Evolutionary conservation across 2,329 filamentous ascomycete genomes (phyloP), one percentile per base, ranked within the genome.

Genomic region (Pezicula neosporulosa): DNA sequence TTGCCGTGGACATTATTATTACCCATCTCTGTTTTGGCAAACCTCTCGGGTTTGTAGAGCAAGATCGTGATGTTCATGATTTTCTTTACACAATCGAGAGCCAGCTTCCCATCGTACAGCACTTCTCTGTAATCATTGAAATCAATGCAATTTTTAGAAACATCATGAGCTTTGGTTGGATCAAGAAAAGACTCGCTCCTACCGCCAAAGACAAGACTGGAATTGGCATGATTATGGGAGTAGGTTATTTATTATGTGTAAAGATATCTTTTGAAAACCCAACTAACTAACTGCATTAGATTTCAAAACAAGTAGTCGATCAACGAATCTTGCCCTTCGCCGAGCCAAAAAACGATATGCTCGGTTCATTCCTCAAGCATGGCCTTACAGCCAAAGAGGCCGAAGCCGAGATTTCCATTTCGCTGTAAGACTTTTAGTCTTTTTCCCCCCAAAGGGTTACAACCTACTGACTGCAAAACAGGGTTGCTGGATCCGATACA

Each of bases 401-500:
- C n/a, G 9, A 15, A 10, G 30, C 47, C 51, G 35, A 55, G 21
- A 38, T 28, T 28, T 28, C 27, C 27, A 28, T 28, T 28, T 28
- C 27, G 27, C 27, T 28, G 27, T 28, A 28, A 28, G 27, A 28
- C 27, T 28, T 28, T 9, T 6, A 28, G 27, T 28, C 27, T 28
- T 28, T 5, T 28, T 28, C n/a, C n/a, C 9, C 9, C 27, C 6
- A 9, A 28, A 28, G 27, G 27, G 27, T 28, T 28, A 28, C 27
- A 28, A 28, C 9, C 27, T 28, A 28, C 27, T 28, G 27, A 37
- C 44, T 15, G 2, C 2, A 47, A 56, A 56, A 27, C 41, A 72
- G 69, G 38, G 68, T 80, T 5, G 80, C 80, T 3, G 80, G 80
- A 5, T 78, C 77, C 1, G 80, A 83, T 53, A 81, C 77, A 1